Conservation (phyloP, 2,329 filamentous ascomycete genomes). For the Trichoderma guizhouense region DNA sequence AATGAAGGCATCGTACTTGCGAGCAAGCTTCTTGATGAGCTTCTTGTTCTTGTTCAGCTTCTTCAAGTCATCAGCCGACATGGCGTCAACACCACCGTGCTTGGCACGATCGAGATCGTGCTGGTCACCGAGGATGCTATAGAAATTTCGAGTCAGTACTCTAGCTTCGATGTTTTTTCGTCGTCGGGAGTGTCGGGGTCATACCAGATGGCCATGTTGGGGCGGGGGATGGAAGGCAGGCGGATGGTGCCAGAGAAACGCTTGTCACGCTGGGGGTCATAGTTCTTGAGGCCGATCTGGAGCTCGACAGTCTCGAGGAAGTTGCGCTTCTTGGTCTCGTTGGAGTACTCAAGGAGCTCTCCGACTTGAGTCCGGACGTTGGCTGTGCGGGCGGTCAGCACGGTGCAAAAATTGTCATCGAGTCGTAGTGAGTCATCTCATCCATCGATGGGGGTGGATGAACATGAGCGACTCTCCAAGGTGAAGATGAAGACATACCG, state of each 20-base stretch:
- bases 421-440: background rate
- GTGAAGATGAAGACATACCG: conserved; percentile 40
- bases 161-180: background rate
- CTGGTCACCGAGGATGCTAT: conserved; percentile 63
- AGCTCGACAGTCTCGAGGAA: conserved; percentile 93
- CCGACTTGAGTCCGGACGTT: conserved; percentile 94
- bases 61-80: conserved; percentile 98
- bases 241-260: conserved; percentile 99
- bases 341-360: conserved; percentile 92
- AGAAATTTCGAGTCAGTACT: background rate
- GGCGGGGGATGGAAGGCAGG: conserved; percentile 86
- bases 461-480: background rate
- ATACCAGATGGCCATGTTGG: conserved; percentile 78
- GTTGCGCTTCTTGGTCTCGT: conserved; percentile 94
- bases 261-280: conserved; percentile 99
- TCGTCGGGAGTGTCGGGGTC: conserved; percentile 2
- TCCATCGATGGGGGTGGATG: background rate
- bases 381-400: conserved; percentile 48
- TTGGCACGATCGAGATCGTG: conserved; percentile 99
- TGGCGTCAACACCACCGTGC: conserved; percentile 97
- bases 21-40: conserved; percentile 99
- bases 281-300: conserved; percentile 96
- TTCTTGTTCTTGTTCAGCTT: conserved; percentile 99
- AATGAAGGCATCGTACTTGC: conserved; percentile 99
- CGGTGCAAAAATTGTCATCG: background rate